Evolutionary conservation across 148 eudicot genomes (phyloP).

Genomic region (Euryodendron excelsum): DNA sequence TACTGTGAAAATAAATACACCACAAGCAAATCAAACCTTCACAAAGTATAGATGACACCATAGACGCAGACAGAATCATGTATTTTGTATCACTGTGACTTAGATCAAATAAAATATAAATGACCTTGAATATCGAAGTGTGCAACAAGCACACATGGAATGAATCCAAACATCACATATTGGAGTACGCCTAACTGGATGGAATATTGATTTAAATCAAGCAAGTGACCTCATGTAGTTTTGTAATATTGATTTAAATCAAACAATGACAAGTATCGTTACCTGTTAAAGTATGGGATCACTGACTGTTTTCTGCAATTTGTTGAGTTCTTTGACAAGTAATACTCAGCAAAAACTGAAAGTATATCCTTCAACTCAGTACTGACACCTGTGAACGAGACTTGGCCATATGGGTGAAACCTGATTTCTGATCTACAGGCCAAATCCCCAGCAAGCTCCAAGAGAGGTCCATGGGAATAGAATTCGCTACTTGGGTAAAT

Average conservation of each 20-base stretch:
- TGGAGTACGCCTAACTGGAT: not conserved
- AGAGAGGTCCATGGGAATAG: constrained; percentile 30
- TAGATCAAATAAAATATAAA: no score
- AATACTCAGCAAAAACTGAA: constrained; percentile 44
- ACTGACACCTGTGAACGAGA: constrained; percentile 29
- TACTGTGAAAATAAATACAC: not conserved
- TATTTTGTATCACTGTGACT: no score
- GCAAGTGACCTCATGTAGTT: not conserved
- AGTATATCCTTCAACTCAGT: constrained; percentile 51
- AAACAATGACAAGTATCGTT: constrained; percentile 9
- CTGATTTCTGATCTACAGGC: constrained; percentile 25
- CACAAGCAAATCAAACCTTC: not conserved
- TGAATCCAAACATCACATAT: not conserved
- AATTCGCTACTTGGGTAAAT: constrained; percentile 37
- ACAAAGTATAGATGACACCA: not conserved
- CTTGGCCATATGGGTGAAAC: constrained; percentile 36
- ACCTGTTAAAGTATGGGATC: constrained; percentile 74
- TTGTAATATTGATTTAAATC: not conserved
- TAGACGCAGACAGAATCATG: not conserved
- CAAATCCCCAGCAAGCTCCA: constrained; percentile 32
- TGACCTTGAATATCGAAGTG: no score
- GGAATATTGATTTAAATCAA: not conserved
- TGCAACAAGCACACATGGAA: not conserved
- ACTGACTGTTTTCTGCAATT: constrained; percentile 37
- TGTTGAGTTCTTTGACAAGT: constrained; percentile 36